Conservation (phyloP, 2,329 filamentous ascomycete species). For the Pestalotiopsis sp. region DNA sequence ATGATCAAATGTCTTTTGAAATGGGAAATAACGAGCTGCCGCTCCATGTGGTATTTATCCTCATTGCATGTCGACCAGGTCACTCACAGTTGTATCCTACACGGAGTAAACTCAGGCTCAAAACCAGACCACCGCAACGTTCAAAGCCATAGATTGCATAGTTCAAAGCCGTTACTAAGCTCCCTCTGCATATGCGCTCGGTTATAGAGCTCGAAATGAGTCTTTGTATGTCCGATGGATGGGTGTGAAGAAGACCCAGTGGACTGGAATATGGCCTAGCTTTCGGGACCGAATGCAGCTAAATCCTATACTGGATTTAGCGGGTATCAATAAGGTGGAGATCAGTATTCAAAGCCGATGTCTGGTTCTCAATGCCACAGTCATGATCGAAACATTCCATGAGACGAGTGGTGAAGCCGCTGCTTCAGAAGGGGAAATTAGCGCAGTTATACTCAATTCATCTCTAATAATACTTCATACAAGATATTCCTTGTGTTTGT, state of each 20-base stretch:
- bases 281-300: background rate
- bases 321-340: background rate
- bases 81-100: background rate
- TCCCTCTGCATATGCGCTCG: background rate
- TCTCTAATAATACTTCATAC: too few species aligned
- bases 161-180: background rate
- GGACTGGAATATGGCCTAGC: background rate
- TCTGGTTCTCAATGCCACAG: background rate
- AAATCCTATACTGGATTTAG: background rate
- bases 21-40: background rate
- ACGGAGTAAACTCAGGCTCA: background rate
- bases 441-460: too few species aligned
- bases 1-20: background rate
- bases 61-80: background rate
- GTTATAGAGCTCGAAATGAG: background rate
- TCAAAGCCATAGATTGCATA: background rate
- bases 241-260: background rate
- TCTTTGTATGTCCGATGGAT: background rate
- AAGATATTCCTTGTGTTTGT: too few species aligned
- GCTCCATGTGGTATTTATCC: background rate
- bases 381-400: background rate
- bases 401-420: background rate
- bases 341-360: background rate
- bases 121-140: background rate
- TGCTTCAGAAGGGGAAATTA: background rate